Base-by-base conservation (phyloP, 2,329 filamentous ascomycete species). In the Arthrocladium fulminans region DNA sequence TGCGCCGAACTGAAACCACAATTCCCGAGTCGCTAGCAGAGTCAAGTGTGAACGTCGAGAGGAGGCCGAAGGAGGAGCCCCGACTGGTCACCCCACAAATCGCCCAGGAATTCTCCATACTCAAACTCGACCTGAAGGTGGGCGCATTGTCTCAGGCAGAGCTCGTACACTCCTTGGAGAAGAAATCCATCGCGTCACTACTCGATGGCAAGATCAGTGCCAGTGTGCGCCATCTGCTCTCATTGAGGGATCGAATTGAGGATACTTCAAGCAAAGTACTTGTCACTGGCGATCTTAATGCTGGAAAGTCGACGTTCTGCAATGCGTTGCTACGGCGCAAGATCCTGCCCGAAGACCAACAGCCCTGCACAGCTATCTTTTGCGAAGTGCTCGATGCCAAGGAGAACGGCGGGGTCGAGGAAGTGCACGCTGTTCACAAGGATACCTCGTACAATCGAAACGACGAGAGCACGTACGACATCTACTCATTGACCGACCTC, bases 291-390 rank as follows among this genome's bases (percentile, higher is more conserved):
- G 92, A 98, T 63, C 69, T 98, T 47, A 98, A 98, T 62, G 90
- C 92, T 7, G 92, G 92, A 62, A 98, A 98, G 64, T 98, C 92
- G 3, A 98, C 92, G 1, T 98, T 98, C 60, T 98, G 92, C 71
- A 98, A 98, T 66, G 92, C 92, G n/a, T 73, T 98, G 2, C 70
- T 98, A 34, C 83, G 92, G 52, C 81, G 89, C 53, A 97, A 97
- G 67, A 79, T 98, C 23, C 70, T 98, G 3, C 92, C 92, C 0
- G 92, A 97, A 67, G 92, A 98, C 60, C 90, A 98, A 65, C 92
- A 97, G 63, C 92, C 92, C 1, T 98, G 92, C 67, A 98, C 92
- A 1, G 92, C 88, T 67, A 95, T 98, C 49, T 98, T 98, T 69
- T 98, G 92, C 64, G 92, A 98, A 64, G 92, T 98, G 2, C 68